Conservation (phyloP, 2,329 filamentous ascomycete genomes). For the Beauveria sp. region DNA sequence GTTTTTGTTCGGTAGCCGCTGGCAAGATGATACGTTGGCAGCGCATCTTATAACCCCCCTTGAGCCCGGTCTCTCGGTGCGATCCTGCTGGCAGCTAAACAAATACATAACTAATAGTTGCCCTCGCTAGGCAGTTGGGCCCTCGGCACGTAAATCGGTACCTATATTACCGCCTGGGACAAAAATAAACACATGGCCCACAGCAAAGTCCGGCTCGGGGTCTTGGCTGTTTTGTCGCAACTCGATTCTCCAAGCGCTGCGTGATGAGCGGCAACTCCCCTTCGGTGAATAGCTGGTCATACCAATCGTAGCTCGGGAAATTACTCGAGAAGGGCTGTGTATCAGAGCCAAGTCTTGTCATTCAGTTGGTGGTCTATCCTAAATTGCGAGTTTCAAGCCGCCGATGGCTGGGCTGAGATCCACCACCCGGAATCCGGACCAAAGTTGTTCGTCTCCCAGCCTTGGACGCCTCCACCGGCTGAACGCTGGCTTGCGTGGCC, state of each 20-base stretch:
- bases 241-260: not conserved
- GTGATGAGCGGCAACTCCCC: not conserved
- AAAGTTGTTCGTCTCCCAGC: not conserved
- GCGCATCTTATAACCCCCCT: too few relatives aligned
- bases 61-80: too few relatives aligned
- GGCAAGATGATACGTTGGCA: too few relatives aligned
- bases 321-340: slow-evolving; percentile 2
- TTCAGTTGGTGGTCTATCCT: not conserved
- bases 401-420: slow-evolving; percentile 6
- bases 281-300: not conserved
- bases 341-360: slow-evolving; percentile 4
- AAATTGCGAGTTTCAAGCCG: not conserved
- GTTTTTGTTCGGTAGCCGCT: too few relatives aligned
- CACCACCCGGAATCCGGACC: slow-evolving; percentile 10
- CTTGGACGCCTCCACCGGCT: slow-evolving; percentile 2
- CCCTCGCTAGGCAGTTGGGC: not conserved
- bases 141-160: too few relatives aligned
- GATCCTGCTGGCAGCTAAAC: too few relatives aligned
- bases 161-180: not conserved
- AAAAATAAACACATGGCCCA: not conserved
- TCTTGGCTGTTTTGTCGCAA: not conserved
- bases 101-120: not conserved
- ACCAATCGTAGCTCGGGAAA: not conserved
- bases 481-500: slow-evolving; percentile 6
- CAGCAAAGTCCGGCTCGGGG: not conserved